A percentile compares a stretch with the other conserved stretches of the same genome.
Evolutionary conservation across 1,139 yeast genomes (phyloP).

Genomic region (Candida glucosophila): DNA sequence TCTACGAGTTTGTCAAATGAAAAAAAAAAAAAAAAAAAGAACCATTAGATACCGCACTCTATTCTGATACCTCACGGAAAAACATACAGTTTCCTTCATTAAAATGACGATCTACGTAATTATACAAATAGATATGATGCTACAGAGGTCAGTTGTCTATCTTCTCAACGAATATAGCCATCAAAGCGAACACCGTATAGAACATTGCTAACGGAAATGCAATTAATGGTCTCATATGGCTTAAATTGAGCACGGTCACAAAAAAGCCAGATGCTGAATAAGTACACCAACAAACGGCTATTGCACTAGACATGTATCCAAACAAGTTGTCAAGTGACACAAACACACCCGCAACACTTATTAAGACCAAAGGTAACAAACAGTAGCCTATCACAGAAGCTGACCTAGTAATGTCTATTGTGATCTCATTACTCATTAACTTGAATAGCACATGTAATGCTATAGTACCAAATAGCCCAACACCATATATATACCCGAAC

Average conservation of each 20-base stretch:
- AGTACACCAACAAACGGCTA: constrained; percentile 90
- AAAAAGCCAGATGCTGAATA: constrained; percentile 91
- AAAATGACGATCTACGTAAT: too few relatives aligned
- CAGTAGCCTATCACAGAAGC: constrained; percentile 95
- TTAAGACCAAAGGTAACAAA: constrained; percentile 76
- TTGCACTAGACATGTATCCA: constrained; percentile 64
- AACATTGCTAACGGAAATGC: constrained; percentile 93
- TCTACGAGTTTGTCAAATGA: too few relatives aligned
- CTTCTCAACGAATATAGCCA: constrained; percentile 83
- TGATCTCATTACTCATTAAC: constrained; percentile 61
- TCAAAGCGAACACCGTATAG: constrained; percentile 88
- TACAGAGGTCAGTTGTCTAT: too few relatives aligned
- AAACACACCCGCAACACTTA: constrained; percentile 69
- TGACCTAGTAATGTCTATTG: constrained; percentile 63
- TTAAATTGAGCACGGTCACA: constrained; percentile 73
- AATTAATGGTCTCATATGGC: constrained; percentile 79
- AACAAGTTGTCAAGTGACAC: constrained; percentile 58
- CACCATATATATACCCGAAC: constrained; percentile 95
- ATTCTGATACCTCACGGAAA: too few relatives aligned
- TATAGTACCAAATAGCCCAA: constrained; percentile 84
- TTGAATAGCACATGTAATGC: constrained; percentile 79
- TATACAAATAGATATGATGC: too few relatives aligned
- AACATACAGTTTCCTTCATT: too few relatives aligned
- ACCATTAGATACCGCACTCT: too few relatives aligned
- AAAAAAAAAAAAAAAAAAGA: too few relatives aligned